A percentile compares a stretch with the other conserved stretches of the same genome.
Conservation (phyloP, 495 filamentous ascomycete species). For the Aspergillus baeticus region DNA sequence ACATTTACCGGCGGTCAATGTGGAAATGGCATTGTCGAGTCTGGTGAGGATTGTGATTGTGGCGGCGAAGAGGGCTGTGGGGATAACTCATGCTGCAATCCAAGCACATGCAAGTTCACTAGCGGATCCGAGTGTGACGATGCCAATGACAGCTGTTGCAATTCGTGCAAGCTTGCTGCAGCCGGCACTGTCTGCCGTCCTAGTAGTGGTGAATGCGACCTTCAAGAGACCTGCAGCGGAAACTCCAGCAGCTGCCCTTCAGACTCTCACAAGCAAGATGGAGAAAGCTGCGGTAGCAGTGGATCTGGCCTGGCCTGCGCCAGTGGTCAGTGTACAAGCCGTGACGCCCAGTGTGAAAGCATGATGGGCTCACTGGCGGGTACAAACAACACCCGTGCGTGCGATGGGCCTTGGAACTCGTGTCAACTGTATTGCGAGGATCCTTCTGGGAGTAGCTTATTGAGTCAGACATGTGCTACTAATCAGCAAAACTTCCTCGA, state of each 20-base stretch:
- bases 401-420: conserved; percentile 55
- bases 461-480: conserved; percentile 63
- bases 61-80: conserved; percentile 72
- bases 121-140: conserved; percentile 78
- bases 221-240: conserved; percentile 79
- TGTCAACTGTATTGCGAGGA: conserved; percentile 54
- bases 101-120: conserved; percentile 86
- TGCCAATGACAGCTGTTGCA: conserved; percentile 88
- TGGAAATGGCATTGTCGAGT: conserved; percentile 95
- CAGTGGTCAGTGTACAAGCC: conserved; percentile 91
- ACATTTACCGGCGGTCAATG: conserved; percentile 86
- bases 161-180: conserved; percentile 68
- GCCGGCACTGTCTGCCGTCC: conserved; percentile 72
- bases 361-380: conserved; percentile 77
- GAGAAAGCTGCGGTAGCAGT: conserved; percentile 61
- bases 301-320: conserved; percentile 69
- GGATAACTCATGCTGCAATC: conserved; percentile 77
- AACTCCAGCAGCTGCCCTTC: conserved; percentile 68
- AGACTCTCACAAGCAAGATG: conserved; percentile 69
- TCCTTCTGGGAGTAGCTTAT: conserved; percentile 70
- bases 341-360: conserved; percentile 84
- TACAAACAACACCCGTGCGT: conserved; percentile 80
- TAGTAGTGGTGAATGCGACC: conserved; percentile 78
- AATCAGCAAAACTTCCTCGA: conserved; percentile 92
- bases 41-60: conserved; percentile 94